phyloP scores from a whole-genome alignment of 495 filamentous ascomycete species.

The Daldinia grandis region DNA sequence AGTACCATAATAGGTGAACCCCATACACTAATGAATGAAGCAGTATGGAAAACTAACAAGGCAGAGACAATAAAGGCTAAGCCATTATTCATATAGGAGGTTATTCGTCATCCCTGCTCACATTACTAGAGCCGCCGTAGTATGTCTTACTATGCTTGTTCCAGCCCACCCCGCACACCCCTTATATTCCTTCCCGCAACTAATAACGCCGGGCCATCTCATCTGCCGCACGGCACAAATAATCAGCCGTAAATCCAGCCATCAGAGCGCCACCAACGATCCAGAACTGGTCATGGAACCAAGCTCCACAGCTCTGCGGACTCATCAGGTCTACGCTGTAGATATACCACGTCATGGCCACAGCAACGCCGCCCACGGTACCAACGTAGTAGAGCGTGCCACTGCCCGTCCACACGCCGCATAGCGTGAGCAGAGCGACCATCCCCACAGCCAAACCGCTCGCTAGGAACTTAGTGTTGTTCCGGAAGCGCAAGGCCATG shows the following conservation, averaged over 20 bases:
- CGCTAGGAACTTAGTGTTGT: conserved; percentile 35
- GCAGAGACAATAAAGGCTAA: neutral
- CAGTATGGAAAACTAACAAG: neutral
- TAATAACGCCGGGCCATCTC: neutral
- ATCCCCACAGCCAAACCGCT: conserved; percentile 19
- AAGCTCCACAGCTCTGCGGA: conserved; percentile 37
- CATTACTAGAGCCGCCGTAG: neutral
- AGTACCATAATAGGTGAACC: neutral
- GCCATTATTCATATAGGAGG: neutral
- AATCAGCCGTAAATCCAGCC: conserved; percentile 17
- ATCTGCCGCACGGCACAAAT: neutral
- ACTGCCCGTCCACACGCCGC: neutral
- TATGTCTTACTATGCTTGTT: neutral
- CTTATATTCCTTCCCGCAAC: neutral
- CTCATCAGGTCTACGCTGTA: conserved; percentile 37
- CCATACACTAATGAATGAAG: neutral
- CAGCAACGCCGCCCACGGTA: neutral
- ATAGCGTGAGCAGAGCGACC: neutral
- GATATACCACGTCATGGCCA: neutral
- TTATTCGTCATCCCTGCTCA: neutral
- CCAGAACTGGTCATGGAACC: conserved; percentile 44
- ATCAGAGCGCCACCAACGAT: conserved; percentile 31
- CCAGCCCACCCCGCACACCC: neutral
- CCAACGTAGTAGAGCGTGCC: neutral
- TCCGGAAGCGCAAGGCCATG: conserved; percentile 48